phyloP scores from a whole-genome alignment of 345 rosid species.

The Pelargonium nanum region DNA sequence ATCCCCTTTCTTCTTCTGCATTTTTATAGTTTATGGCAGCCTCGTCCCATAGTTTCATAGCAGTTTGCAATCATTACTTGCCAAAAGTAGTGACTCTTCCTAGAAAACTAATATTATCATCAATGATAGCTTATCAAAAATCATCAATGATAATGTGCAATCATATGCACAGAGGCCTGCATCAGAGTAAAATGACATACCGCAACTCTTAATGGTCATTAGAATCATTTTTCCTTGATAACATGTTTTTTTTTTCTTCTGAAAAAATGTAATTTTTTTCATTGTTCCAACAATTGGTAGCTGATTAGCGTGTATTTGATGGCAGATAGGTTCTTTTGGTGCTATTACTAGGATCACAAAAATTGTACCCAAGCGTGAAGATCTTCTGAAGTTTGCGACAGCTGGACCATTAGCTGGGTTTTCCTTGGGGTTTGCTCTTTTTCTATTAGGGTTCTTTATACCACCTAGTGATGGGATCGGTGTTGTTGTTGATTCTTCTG shows the following conservation, averaged over 20 bases:
- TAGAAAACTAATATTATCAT: neutral
- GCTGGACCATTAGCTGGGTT: conserved; percentile 97
- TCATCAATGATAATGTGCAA: no score
- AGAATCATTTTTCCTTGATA: neutral
- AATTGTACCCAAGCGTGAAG: conserved; percentile 80
- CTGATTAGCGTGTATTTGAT: conserved; percentile 36
- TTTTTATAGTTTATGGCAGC: no score
- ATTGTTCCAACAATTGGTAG: neutral
- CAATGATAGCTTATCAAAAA: no score
- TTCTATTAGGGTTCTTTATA: conserved; percentile 67
- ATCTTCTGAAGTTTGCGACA: conserved; percentile 76
- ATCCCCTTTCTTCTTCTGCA: no score
- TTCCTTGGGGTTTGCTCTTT: conserved; percentile 61
- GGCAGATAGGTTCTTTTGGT: conserved; percentile 99
- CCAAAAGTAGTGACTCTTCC: no score
- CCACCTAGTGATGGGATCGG: conserved; percentile 91
- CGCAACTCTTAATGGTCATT: neutral
- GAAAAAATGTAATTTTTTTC: neutral
- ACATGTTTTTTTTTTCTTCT: neutral
- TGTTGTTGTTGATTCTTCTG: conserved; percentile 73
- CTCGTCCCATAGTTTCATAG: no score
- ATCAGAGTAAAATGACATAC: no score
- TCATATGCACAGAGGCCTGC: neutral
- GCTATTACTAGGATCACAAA: conserved; percentile 78
- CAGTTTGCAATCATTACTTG: no score